These are phyloP conservation scores for Neofusicoccum sp. DNA, from an alignment of 2,329 filamentous ascomycete genomes.

Conservation along the genomic window DNA sequence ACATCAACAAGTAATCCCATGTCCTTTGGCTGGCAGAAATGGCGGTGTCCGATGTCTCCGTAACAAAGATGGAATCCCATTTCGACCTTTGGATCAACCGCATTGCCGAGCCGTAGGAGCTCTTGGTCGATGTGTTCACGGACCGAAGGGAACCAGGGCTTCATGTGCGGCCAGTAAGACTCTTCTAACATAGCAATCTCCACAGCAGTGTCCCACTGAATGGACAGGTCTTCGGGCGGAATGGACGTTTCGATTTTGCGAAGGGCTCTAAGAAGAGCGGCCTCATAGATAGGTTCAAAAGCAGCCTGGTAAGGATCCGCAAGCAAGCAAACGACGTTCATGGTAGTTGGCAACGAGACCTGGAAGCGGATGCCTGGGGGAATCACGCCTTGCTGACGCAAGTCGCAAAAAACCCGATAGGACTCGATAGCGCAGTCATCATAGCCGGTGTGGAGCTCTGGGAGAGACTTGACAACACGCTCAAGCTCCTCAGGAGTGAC, in stretches of 20 bases:
- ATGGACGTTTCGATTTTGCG: constrained; percentile 31
- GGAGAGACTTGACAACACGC: constrained; percentile 15
- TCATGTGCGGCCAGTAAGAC: constrained; percentile 22
- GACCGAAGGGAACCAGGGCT: constrained; percentile 37
- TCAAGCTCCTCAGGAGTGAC: constrained; percentile 13
- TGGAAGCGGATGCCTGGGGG: constrained; percentile 31
- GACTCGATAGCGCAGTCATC: constrained; percentile 33
- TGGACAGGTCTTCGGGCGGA: constrained; percentile 35
- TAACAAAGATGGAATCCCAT: constrained; percentile 51
- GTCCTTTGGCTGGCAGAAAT: constrained; percentile 46
- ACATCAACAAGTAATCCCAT: constrained; percentile 37
- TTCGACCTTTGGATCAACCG: constrained; percentile 38
- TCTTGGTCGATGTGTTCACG: constrained; percentile 37
- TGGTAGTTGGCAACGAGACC: constrained; percentile 33
- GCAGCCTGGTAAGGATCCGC: constrained; percentile 28
- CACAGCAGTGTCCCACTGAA: constrained; percentile 36
- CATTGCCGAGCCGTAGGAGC: constrained; percentile 30
- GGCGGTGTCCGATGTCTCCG: constrained; percentile 45
- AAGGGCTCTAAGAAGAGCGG: constrained; percentile 30
- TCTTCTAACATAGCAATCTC: constrained; percentile 34
- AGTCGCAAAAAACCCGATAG: constrained; percentile 31
- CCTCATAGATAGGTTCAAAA: constrained; percentile 36
- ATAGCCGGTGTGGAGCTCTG: constrained; percentile 30
- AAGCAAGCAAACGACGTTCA: constrained; percentile 20
- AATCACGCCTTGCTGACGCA: constrained; percentile 32